Percentiles rank a stretch among this genome's conserved stretches.
Conservation (phyloP, 2,329 filamentous ascomycete species). For the Verticillium alfalfae region DNA sequence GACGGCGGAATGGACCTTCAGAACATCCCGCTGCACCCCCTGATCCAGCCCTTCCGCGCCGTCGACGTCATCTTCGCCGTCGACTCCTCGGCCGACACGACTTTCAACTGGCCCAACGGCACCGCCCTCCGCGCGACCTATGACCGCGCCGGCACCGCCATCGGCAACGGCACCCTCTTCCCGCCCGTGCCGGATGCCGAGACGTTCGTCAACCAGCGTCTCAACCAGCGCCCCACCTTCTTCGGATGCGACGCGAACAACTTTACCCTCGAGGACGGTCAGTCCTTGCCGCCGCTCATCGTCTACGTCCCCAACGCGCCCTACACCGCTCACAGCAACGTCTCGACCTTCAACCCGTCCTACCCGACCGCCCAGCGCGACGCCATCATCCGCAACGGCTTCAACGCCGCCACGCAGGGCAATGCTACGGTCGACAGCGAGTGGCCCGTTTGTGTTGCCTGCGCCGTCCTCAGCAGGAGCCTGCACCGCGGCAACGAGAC, state of each 20-base stretch:
- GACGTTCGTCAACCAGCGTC: conserved; percentile 51
- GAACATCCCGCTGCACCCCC: conserved; percentile 73
- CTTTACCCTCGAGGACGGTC: conserved; percentile 37
- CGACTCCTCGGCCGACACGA: conserved; percentile 59
- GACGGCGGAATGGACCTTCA: conserved; percentile 76
- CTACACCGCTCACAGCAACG: conserved; percentile 71
- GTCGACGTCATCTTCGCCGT: conserved; percentile 61
- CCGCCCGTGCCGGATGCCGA: conserved; percentile 49
- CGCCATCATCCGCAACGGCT: conserved; percentile 80
- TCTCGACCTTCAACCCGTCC: conserved; percentile 66
- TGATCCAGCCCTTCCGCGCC: conserved; percentile 45
- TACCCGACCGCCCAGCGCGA: conserved; percentile 66
- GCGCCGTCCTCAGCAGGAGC: conserved; percentile 75
- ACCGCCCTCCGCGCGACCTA: conserved; percentile 53
- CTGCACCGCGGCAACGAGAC: conserved; percentile 63
- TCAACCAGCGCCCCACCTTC: conserved; percentile 56
- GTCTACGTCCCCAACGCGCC: conserved; percentile 87
- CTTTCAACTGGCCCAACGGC: conserved; percentile 54
- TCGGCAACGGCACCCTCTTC: conserved; percentile 51
- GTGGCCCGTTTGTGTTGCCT: conserved; percentile 83
- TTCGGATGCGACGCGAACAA: conserved; percentile 54
- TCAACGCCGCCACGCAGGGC: conserved; percentile 74
- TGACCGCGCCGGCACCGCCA: conserved; percentile 39
- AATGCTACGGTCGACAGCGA: conserved; percentile 69
- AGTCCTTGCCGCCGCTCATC: conserved; percentile 58